Evolutionary conservation across 495 filamentous ascomycete species (phyloP), one percentile per base, ranked within the genome.

Genomic region (Aspergillus biplanus): DNA sequence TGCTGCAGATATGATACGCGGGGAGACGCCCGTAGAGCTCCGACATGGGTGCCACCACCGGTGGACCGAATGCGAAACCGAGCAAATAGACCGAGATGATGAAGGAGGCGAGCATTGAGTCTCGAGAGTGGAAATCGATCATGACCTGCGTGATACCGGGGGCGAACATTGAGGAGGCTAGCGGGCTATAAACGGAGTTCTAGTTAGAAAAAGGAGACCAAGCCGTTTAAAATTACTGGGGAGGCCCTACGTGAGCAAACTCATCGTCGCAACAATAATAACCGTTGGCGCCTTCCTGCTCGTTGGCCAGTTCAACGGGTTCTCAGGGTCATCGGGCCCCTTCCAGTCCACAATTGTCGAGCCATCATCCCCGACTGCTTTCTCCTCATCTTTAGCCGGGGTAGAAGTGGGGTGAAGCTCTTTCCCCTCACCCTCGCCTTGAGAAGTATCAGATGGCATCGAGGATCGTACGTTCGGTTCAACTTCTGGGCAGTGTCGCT

Each of bases 1-100:
- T 31, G 27, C 35, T 61, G 39, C 37, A 47, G 13, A 7, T 12
- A 12, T 55, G 39, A 21, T 55, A 47, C 49, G 55, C 32, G 4
- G n/a, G 12, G 12, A 47, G 16, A 2, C 59, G 50, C 12, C 59
- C 59, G 37, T 47, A 47, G 27, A 61, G 13, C 27, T 61, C 59
- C 0, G 37, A 47, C 18, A 48, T 9, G 6, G 59, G 49, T 5
- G 59, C 50, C 13, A 61, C 7, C 7, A 61, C n/a, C 37, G 52
- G 11, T 1, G 59, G 59, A 31, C 59, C 59, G 6, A 48, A 2
- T 4, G 50, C 49, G 31, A 55, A 47, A n/a, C 50, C 59, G 5
- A 42, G 15, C 11, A 55, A 6, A 18, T 54, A 48, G 9, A 61
- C 27, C 12, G 59, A 55, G n/a, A 61, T 37, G 18, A 48, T n/a